These are phyloP conservation scores for Phyllosticta capitalensis DNA, from an alignment of 2,329 filamentous ascomycete species.

Conservation along the genomic window DNA sequence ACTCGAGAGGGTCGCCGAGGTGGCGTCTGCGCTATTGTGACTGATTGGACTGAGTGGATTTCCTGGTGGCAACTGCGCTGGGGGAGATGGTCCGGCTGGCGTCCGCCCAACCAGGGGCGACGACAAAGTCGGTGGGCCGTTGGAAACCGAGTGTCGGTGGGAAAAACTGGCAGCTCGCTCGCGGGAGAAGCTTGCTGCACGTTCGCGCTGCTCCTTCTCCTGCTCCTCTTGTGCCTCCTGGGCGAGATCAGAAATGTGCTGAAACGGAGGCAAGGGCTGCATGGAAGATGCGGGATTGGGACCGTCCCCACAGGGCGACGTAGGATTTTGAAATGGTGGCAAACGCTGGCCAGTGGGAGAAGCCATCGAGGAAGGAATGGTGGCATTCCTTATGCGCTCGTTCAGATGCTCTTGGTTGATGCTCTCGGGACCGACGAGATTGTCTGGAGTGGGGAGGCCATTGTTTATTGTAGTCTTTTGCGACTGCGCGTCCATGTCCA, in stretches of 20 bases:
- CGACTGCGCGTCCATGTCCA: not conserved
- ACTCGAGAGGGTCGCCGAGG: slow-evolving; percentile 11
- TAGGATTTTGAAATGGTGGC: slow-evolving; percentile 25
- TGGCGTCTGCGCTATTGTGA: slow-evolving; percentile 12
- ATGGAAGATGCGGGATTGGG: slow-evolving; percentile 20
- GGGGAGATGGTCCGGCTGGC: slow-evolving; percentile 22
- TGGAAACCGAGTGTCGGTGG: slow-evolving; percentile 27
- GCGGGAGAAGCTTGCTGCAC: slow-evolving; percentile 12
- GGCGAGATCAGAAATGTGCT: slow-evolving; percentile 25
- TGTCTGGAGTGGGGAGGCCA: not conserved
- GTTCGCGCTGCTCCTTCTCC: slow-evolving; percentile 19
- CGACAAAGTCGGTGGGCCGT: slow-evolving; percentile 20
- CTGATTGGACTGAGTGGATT: slow-evolving; percentile 26
- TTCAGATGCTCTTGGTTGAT: not conserved
- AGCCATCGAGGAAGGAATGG: slow-evolving; percentile 23
- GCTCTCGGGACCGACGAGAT: not conserved
- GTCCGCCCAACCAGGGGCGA: slow-evolving; percentile 25
- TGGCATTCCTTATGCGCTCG: slow-evolving; percentile 1
- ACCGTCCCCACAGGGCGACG: slow-evolving; percentile 22
- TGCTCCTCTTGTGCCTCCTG: slow-evolving; percentile 26
- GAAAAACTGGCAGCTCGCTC: not conserved
- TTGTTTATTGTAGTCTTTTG: not conserved
- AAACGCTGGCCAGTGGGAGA: slow-evolving; percentile 22
- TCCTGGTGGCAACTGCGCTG: slow-evolving; percentile 21
- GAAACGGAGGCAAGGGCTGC: slow-evolving; percentile 24